Percentiles rank a stretch among this genome's conserved stretches.
Conservation (phyloP, 768 basidiomycete genomes). For the Lactarius deliciosus region DNA sequence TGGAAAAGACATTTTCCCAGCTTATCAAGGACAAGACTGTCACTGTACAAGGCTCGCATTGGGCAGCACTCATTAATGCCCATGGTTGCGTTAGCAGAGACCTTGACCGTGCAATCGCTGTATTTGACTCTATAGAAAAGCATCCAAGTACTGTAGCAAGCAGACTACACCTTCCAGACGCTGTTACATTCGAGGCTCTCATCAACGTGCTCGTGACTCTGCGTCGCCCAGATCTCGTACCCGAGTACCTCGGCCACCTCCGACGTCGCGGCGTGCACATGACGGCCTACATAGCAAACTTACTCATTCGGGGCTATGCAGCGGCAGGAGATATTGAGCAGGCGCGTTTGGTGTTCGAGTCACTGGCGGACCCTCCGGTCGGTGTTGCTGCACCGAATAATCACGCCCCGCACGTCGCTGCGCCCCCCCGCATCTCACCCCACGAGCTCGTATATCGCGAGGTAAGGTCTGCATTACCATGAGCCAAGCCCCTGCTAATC, state of each 20-base stretch:
- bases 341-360: constrained; percentile 78
- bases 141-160: constrained; percentile 46
- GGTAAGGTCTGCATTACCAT: constrained; percentile 43
- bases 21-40: constrained; percentile 51
- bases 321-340: constrained; percentile 65
- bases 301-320: constrained; percentile 71
- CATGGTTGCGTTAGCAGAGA: constrained; percentile 81
- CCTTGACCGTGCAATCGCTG: constrained; percentile 66
- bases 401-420: constrained; percentile 65
- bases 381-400: constrained; percentile 90
- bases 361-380: constrained; percentile 71
- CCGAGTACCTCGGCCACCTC: constrained; percentile 64
- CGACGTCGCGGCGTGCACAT: constrained; percentile 65
- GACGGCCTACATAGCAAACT: constrained; percentile 95
- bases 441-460: constrained; percentile 79
- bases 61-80: constrained; percentile 86
- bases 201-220: constrained; percentile 82
- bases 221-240: constrained; percentile 75
- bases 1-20: constrained; percentile 69
- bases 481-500: constrained; percentile 4
- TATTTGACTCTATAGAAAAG: constrained; percentile 72
- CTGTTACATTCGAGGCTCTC: constrained; percentile 86
- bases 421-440: constrained; percentile 38
- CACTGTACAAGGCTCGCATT: constrained; percentile 58
- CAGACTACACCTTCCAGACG: constrained; percentile 56